Percentiles rank a stretch among this genome's conserved stretches.
Evolutionary conservation across 179 eudicot species (phyloP).

Genomic region (Spinacia oleracea): DNA sequence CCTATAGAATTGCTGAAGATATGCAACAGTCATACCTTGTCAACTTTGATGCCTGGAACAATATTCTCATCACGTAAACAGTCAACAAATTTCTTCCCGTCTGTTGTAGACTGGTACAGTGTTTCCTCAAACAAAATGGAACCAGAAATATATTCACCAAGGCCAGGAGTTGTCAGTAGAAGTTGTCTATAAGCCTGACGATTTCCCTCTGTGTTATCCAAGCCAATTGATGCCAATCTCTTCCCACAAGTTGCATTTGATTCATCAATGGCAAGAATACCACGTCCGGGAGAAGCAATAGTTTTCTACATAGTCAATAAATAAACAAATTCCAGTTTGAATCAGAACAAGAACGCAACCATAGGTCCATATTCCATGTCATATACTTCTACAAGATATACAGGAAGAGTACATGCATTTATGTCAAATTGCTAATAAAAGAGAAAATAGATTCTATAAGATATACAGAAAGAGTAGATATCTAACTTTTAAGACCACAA

Average conservation of each 20-base stretch:
- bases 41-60: slow-evolving; percentile 64
- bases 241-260: slow-evolving; percentile 68
- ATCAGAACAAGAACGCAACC: background rate
- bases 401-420: background rate
- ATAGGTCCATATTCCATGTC: background rate
- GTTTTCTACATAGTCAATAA: slow-evolving; percentile 40
- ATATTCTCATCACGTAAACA: slow-evolving; percentile 49
- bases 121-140: slow-evolving; percentile 62
- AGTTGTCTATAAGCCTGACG: slow-evolving; percentile 58
- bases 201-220: slow-evolving; percentile 62
- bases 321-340: background rate
- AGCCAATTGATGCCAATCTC: slow-evolving; percentile 57
- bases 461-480: background rate
- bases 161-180: slow-evolving; percentile 49
- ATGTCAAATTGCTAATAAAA: background rate
- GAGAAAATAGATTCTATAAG: background rate
- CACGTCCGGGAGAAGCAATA: slow-evolving; percentile 63
- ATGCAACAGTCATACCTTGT: slow-evolving; percentile 43
- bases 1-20: background rate
- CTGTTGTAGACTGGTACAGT: slow-evolving; percentile 56
- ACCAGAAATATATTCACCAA: slow-evolving; percentile 60
- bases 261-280: slow-evolving; percentile 63
- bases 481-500: background rate
- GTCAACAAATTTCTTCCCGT: slow-evolving; percentile 55
- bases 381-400: background rate